Evolutionary conservation across 148 eudicot genomes (phyloP).

Genomic region (Nyssa sinensis): DNA sequence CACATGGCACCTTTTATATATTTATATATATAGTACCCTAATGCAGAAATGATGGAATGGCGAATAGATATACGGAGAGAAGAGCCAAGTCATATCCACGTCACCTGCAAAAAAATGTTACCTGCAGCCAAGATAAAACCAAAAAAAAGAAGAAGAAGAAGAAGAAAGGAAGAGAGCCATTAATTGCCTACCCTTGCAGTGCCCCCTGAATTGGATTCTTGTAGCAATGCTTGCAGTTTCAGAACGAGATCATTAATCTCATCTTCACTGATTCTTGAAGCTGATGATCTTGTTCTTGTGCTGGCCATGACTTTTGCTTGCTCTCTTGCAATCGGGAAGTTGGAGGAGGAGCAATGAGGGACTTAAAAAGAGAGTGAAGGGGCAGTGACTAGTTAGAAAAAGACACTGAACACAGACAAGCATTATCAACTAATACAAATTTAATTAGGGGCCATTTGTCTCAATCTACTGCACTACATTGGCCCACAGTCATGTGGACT

Average conservation of each 20-base stretch:
- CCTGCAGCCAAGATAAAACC: no score
- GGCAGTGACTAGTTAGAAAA: not conserved
- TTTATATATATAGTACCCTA: no score
- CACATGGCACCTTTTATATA: no score
- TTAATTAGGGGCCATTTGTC: not conserved
- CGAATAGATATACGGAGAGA: not conserved
- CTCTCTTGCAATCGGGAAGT: conserved; percentile 2
- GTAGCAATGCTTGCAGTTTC: conserved; percentile 34
- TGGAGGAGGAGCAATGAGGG: conserved; percentile 5
- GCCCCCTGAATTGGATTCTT: conserved; percentile 13
- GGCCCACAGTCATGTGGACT: no score
- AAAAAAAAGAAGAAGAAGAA: no score
- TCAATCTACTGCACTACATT: not conserved
- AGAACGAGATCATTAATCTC: conserved; percentile 29
- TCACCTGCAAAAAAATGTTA: no score
- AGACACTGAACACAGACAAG: not conserved
- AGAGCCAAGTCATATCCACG: not conserved
- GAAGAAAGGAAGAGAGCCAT: not conserved
- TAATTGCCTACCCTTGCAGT: conserved; percentile 30
- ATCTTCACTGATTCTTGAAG: conserved; percentile 17
- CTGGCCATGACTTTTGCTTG: conserved; percentile 13
- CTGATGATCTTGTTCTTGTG: not conserved
- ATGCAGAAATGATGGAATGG: not conserved
- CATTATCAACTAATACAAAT: not conserved
- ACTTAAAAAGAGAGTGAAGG: conserved; percentile 20